Conservation (phyloP, 371 early-diverging fungal species). For the Mortierella sp. region DNA sequence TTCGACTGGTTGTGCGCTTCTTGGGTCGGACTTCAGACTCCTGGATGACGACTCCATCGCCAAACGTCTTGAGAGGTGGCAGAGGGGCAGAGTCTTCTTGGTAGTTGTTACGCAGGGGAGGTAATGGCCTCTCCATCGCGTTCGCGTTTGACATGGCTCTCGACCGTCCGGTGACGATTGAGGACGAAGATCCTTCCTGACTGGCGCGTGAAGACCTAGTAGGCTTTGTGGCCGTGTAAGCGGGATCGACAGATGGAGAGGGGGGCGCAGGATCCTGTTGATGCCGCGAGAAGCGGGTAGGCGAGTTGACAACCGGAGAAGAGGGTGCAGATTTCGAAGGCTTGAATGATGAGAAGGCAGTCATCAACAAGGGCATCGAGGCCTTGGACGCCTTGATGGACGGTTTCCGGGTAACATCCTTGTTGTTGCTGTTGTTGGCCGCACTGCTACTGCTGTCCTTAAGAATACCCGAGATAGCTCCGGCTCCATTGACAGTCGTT, state of each 20-base stretch:
- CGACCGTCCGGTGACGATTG: not conserved
- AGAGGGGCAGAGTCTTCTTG: not conserved
- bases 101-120: not conserved
- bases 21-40: constrained; percentile 35
- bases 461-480: not conserved
- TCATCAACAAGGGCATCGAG: constrained; percentile 55
- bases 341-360: constrained; percentile 49
- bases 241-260: not conserved
- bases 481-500: not conserved
- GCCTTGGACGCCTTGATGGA: constrained; percentile 54
- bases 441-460: not conserved
- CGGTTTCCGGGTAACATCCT: constrained; percentile 30
- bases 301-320: constrained; percentile 32
- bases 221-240: not conserved
- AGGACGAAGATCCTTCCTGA: not conserved
- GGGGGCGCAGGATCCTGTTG: not conserved
- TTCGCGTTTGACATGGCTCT: constrained; percentile 4
- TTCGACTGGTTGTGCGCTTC: constrained; percentile 53
- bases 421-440: not conserved
- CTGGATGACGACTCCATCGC: constrained; percentile 42
- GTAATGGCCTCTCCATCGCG: constrained; percentile 3
- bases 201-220: not conserved
- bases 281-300: constrained; percentile 10
- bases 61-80: constrained; percentile 25
- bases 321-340: constrained; percentile 46